Base-by-base conservation (phyloP, 176 grass and related monocot genomes). In the Alloteropsis semialata region DNA sequence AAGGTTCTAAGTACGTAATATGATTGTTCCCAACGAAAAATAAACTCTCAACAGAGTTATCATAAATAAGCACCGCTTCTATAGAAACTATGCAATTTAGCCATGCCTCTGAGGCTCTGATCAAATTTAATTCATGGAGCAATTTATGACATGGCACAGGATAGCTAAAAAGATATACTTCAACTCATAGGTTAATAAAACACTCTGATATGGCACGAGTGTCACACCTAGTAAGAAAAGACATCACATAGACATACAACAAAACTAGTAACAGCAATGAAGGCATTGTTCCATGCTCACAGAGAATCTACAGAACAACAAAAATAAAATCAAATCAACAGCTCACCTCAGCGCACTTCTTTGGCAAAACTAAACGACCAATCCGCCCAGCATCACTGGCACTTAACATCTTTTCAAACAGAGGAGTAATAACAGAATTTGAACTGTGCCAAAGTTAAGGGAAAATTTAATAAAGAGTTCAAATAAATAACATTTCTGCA, bases 361-460 rank as follows among this genome's bases (percentile, higher is more conserved):
- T 99, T 59, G 97, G 97, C 82, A 99, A 90, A 32, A 99, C 97
- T 61, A 99, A 80, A 87, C 97, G 93, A 69, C 97, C 97, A 87
- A 99, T 99, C 68, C 97, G 71, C 22, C 97, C 97, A 85, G 97
- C 97, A 81, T 99, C 97, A 84, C 97, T 99, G 69, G 97, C 93
- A 84, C 97, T 99, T 76, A 99, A 64, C 97, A 94, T 96, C 84
- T 99, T 99, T 72, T 99, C 97, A 84, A 99, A 99, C 42, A 99
- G 84, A 84, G 97, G 97, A 74, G 85, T 96, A 71, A 99, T 93
- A n/a, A 98, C 87, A 78, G 91, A 93, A 75, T 96, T 96, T 53
- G 97, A 94, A 80, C 97, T 93, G 76, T 89, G 74, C 18, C 49
- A 74, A 15, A 80, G 80, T 90, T 91, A 92, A 92, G 84, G 92